Base-by-base conservation (phyloP, 495 filamentous ascomycete species). In the Pyrenopolyporus hunteri region DNA sequence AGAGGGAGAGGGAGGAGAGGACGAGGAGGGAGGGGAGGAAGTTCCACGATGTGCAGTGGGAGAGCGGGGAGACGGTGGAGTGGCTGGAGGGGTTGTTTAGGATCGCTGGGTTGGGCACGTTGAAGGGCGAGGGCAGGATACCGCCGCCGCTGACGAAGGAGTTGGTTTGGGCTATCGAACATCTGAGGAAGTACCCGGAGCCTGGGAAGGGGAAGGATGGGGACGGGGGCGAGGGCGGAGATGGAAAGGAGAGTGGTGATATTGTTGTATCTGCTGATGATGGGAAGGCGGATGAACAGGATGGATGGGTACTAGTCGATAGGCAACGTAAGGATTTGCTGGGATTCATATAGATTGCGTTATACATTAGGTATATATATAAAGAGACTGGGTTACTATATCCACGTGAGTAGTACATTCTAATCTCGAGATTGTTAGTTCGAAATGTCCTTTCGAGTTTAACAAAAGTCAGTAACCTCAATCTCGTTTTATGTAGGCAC, bases 31-130 rank as follows among this genome's bases (percentile, higher is more conserved):
- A 72, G 44, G 49, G 69, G 2, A 66, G 57, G 32, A 77, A 74
- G 59, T 82, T 80, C 59, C 80, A 82, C 52, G 78, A 82, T 55
- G 71, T 81, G 25, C 46, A 66, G 4, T 81, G 78, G 76, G 78
- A 80, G 16, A 60, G 67, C 6, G 76, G 76, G 5, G 74, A 81
- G 67, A 79, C 78, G 28, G 8, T 70, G 10, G 72, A 67, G 28
- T 82, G 73, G 70, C 59, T 82, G 2, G 66, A 57, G 1, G 60
- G 62, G 5, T 35, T 82, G 36, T 80, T 76, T 56, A 22, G 55
- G n/a, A 73, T 79, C 57, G 75, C 75, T 4, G 79, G 78, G 7
- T 55, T 82, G 22, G 64, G 69, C 0, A 68, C 67, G 20, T 40
- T 82, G 43, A 68, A 66, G 44, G 79, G 79, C 2, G 66, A 76